Evolutionary conservation across 371 early-diverging fungal species (phyloP).

Genomic region (Mucor irregularis): DNA sequence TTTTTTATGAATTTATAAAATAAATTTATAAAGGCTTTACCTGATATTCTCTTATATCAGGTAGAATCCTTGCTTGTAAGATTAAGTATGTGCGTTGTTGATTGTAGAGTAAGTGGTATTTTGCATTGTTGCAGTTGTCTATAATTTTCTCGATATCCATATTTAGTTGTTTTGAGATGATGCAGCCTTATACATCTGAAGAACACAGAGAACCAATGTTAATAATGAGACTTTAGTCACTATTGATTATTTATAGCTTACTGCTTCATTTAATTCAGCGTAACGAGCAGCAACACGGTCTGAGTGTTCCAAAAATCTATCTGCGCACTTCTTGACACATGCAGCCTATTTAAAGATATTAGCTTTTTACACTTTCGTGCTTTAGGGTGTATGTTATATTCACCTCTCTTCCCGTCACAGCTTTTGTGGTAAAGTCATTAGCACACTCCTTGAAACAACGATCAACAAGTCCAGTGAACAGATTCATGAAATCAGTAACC

Average conservation of each 20-base stretch:
- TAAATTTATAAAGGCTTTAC: no score
- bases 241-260: slow-evolving; percentile 12
- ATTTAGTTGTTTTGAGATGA: no score
- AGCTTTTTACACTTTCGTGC: no score
- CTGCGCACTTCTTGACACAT: slow-evolving; percentile 84
- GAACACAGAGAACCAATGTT: neutral
- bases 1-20: no score
- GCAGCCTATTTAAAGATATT: slow-evolving; percentile 68
- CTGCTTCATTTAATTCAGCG: slow-evolving; percentile 63
- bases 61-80: no score
- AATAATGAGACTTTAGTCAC: no score
- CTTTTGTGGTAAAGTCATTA: slow-evolving; percentile 88
- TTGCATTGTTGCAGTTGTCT: no score
- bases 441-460: slow-evolving; percentile 92
- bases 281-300: slow-evolving; percentile 86
- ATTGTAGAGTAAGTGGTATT: no score
- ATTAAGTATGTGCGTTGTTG: no score
- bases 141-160: no score
- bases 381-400: slow-evolving; percentile 4
- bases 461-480: slow-evolving; percentile 80
- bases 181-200: neutral
- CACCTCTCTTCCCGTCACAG: slow-evolving; percentile 83
- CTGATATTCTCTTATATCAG: no score
- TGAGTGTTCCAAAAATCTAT: slow-evolving; percentile 91
- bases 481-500: slow-evolving; percentile 86